Conservation (phyloP, 1,284 basidiomycete species). For the Leucoagaricus sp. region DNA sequence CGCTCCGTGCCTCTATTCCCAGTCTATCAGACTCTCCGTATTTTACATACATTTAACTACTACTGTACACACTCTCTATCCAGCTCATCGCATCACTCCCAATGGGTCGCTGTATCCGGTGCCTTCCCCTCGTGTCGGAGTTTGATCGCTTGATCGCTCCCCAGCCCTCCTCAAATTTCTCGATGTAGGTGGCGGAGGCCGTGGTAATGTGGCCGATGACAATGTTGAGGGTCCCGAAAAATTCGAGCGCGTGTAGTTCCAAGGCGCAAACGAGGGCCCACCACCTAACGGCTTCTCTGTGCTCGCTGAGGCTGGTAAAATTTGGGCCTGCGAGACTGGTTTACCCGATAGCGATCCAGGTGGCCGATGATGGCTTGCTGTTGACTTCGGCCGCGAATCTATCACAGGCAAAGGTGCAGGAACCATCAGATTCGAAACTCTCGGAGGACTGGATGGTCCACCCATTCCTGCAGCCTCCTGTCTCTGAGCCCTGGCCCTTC, state of each 20-base stretch:
- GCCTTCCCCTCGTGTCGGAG: slow-evolving; percentile 24
- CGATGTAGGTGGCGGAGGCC: slow-evolving; percentile 48
- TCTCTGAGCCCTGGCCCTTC: slow-evolving; percentile 35
- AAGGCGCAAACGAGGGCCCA: slow-evolving; percentile 39
- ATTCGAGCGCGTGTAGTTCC: slow-evolving; percentile 55
- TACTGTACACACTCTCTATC: slow-evolving; percentile 13
- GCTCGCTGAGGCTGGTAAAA: neutral
- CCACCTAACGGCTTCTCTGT: slow-evolving; percentile 14
- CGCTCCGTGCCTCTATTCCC: neutral
- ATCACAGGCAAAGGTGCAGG: slow-evolving; percentile 32
- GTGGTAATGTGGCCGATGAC: slow-evolving; percentile 38
- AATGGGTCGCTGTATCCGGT: slow-evolving; percentile 57
- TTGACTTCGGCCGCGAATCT: slow-evolving; percentile 30
- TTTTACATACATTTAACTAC: slow-evolving; percentile 13
- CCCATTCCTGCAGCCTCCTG: slow-evolving; percentile 24
- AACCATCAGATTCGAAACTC: slow-evolving; percentile 17
- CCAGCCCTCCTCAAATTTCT: slow-evolving; percentile 33
- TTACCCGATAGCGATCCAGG: slow-evolving; percentile 2
- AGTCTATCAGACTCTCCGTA: slow-evolving; percentile 16
- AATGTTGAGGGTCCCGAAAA: slow-evolving; percentile 42
- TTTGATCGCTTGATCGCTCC: slow-evolving; percentile 35
- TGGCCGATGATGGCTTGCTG: slow-evolving; percentile 20
- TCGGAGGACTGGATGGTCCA: slow-evolving; percentile 18
- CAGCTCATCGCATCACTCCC: slow-evolving; percentile 46
- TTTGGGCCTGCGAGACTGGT: neutral